Base-by-base conservation (phyloP, 306 rosid species). In the Prunus dulcis region DNA sequence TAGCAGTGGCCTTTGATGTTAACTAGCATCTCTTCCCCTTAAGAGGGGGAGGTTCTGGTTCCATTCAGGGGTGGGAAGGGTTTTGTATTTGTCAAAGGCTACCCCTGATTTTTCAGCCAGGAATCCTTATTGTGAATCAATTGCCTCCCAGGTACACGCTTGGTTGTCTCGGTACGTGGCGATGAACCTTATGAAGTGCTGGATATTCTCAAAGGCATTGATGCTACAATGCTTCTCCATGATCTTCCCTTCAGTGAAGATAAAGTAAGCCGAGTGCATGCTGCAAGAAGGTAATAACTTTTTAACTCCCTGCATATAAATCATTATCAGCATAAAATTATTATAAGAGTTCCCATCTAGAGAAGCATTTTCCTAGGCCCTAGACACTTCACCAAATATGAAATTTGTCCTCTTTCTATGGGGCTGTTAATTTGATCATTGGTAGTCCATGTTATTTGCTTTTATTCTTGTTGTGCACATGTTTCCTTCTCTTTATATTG, bases 221-320 rank as follows among this genome's bases (percentile, higher is more conserved):
- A 95, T 81, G 91, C 88, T 81, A 90, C 91, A 60, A 92, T 92
- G 97, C 63, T 95, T 86, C 93, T 95, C 79, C 97, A 95, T 79
- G 96, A 88, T 64, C 83, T 95, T 19, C 96, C 99, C 64, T 83
- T 82, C 23, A 58, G 85, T 11, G 96, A 95, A 84, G 92, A 92
- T 9, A 87, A 83, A 81, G 79, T 80, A 76, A 88, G 96, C 78
- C 88, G 99, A 82, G 96, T 95, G 73, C 99, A 95, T 79, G 91
- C 97, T n/a, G 96, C 97, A 15, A 90, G 99, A 83, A 84, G 99
- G 99, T 95, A 82, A 84, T 52, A 58, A 74, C n/a, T 46, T 4
- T 13, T 34, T 45, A 22, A 23, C 17, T 51, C 32, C 6, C 50
- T 68, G 23, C 32, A 38, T 27, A 10, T 66, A 41, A 66, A 43